Base-by-base conservation (phyloP, 1,284 basidiomycete genomes). In the Serendipita sp. region DNA sequence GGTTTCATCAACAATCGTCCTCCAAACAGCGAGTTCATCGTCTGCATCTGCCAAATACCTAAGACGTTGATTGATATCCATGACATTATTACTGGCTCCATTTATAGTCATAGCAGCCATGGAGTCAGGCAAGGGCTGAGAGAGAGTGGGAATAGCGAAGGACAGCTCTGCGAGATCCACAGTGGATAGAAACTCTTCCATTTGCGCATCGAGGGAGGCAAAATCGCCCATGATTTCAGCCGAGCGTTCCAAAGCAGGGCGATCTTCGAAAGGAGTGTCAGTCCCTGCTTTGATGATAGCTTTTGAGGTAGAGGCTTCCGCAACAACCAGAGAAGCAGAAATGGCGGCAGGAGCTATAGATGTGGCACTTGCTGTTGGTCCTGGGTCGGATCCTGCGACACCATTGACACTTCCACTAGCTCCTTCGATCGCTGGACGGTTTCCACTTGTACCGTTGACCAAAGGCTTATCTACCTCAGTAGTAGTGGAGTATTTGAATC, bases 181-280 rank as follows among this genome's bases (percentile, higher is more conserved):
- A 4, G 17, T 6, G 60, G 61, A 67, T 66, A 22, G 63, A 67
- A 63, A 58, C 22, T 67, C 64, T 38, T 75, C 73, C 17, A 77
- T 68, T 17, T 79, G 79, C 12, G 66, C 69, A 66, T 88, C 85
- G 6, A 89, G 73, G 45, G 79, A 74, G 35, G 71, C 69, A 67
- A 89, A 89, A 60, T 74, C 66, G 1, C 76, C 70, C 91, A 95
- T 95, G 30, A 83, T 81, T 65, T 84, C 79, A 0, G 84, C 76
- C 0, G 88, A 91, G n/a, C 93, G 84, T 10, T 84, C 71, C 35
- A 95, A 80, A 0, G 91, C 91, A 3, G 82, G 81, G 45, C 77
- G 78, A 34, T 90, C 87, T 1, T 74, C 72, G 65, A 90, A 88
- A 1, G 78, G 72, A 0, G 76, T 69, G 67, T 83, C 74, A 44